Conservation (phyloP, 139 green algal species). For the Choricystis sp. region DNA sequence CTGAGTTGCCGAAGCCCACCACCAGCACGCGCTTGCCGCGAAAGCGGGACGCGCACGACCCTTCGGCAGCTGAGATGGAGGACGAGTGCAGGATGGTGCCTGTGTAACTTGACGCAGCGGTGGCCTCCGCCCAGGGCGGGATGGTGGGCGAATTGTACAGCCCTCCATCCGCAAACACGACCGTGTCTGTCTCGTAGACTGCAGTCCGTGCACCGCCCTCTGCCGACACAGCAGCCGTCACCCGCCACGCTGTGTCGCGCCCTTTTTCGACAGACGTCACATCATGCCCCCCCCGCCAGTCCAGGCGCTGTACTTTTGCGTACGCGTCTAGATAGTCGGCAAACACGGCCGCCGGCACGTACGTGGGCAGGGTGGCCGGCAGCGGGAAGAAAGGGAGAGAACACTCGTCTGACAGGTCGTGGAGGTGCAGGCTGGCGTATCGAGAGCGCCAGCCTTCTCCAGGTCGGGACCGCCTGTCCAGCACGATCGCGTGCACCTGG, state of each 20-base stretch:
- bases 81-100: neutral
- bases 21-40: neutral
- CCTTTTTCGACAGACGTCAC: neutral
- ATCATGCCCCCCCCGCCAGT: neutral
- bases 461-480: neutral
- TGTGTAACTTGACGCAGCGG: neutral
- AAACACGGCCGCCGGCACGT: neutral
- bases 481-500: neutral
- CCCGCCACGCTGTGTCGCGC: neutral
- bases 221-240: neutral
- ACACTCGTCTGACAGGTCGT: neutral
- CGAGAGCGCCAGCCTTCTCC: neutral
- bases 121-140: neutral
- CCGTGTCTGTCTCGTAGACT: neutral
- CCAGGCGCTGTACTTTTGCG: neutral
- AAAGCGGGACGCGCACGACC: neutral
- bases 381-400: neutral
- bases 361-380: neutral
- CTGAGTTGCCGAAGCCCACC: neutral
- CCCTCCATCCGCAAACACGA: neutral
- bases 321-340: neutral
- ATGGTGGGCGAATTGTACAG: neutral
- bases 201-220: too few relatives aligned
- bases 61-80: neutral
- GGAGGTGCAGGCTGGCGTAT: neutral